These are phyloP conservation scores for Jatropha multifida DNA, from an alignment of 441 rosid species.

Conservation along the genomic window DNA sequence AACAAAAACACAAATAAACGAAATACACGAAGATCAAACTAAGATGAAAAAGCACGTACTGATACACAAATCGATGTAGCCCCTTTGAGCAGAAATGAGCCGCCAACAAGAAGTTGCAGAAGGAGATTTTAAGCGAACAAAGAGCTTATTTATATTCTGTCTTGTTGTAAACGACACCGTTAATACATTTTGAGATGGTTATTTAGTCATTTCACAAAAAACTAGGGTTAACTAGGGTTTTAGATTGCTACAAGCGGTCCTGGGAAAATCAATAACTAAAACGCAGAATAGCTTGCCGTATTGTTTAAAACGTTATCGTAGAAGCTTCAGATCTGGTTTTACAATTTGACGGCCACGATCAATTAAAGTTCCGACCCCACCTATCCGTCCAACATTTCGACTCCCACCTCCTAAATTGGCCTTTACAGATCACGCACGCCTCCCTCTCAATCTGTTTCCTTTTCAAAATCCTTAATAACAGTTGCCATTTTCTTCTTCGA, in stretches of 20 bases:
- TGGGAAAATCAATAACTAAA: background rate
- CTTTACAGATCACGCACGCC: slow-evolving; percentile 33
- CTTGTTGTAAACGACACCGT: background rate
- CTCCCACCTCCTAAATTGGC: background rate
- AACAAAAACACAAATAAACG: background rate
- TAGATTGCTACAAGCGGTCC: too few relatives aligned
- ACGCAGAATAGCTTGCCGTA: background rate
- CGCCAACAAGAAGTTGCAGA: background rate
- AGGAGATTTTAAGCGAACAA: too few relatives aligned
- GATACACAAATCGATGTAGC: background rate
- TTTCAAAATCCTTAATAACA: slow-evolving; percentile 7
- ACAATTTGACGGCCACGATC: slow-evolving; percentile 31
- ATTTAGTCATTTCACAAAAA: background rate
- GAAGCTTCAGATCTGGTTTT: background rate
- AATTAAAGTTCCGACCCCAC: slow-evolving; percentile 5
- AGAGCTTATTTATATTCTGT: background rate
- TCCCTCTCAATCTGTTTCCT: slow-evolving; percentile 21
- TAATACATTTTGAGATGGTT: background rate
- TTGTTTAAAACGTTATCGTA: background rate
- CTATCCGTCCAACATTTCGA: background rate
- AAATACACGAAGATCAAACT: background rate
- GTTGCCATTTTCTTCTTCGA: background rate
- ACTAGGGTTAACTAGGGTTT: background rate
- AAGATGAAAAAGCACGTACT: too few relatives aligned
- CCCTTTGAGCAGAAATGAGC: background rate